Conservation (phyloP, 495 filamentous ascomycete species). For the Bombardia bombarda region DNA sequence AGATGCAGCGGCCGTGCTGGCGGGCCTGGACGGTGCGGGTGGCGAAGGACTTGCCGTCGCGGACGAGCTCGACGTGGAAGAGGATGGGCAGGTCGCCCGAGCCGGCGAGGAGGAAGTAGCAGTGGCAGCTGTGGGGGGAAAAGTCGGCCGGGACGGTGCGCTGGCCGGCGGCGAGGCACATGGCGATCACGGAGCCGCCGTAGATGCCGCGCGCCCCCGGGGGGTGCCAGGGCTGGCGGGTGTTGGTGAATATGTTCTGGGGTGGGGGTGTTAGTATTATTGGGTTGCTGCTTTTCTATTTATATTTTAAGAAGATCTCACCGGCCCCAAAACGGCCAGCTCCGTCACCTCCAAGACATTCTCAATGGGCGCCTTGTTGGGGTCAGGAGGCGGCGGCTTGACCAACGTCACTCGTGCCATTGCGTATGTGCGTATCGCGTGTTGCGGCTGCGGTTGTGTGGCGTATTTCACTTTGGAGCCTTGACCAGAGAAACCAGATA, state of each 20-base stretch:
- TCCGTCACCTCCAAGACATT: slow-evolving; percentile 79
- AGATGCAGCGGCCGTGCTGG: slow-evolving; percentile 83
- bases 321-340: slow-evolving; percentile 70
- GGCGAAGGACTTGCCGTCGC: slow-evolving; percentile 82
- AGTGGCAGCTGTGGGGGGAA: slow-evolving; percentile 90
- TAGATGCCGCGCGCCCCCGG: slow-evolving; percentile 87
- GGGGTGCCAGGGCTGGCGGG: slow-evolving; percentile 82
- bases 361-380: slow-evolving; percentile 73
- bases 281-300: not conserved
- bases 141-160: slow-evolving; percentile 74
- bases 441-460: not conserved
- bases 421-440: slow-evolving; percentile 20
- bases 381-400: slow-evolving; percentile 61
- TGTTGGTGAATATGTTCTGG: slow-evolving; percentile 88
- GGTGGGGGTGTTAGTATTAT: slow-evolving; percentile 4
- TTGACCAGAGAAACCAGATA: too few relatives aligned
- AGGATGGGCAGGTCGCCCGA: slow-evolving; percentile 77
- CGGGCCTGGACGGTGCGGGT: slow-evolving; percentile 93
- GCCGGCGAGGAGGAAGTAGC: slow-evolving; percentile 94
- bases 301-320: slow-evolving; percentile 22
- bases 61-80: slow-evolving; percentile 84
- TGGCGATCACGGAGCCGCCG: slow-evolving; percentile 87
- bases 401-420: slow-evolving; percentile 51
- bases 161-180: slow-evolving; percentile 82
- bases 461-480: too few relatives aligned